Conservation (phyloP, 1,139 yeast genomes). For the Meyerozyma elateridarum region DNA sequence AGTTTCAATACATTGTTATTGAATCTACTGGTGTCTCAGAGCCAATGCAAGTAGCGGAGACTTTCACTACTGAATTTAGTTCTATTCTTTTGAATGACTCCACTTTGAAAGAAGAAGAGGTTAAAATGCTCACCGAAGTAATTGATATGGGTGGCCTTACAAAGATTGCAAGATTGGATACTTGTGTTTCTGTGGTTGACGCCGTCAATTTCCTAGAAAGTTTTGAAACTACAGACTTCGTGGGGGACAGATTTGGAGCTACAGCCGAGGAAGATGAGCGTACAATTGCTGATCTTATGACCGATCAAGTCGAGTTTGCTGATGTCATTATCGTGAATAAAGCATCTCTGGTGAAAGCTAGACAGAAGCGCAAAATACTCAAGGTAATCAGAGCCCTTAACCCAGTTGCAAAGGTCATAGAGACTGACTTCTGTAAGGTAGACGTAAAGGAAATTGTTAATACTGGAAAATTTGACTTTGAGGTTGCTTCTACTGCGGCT, state of each 20-base stretch:
- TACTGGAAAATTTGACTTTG: constrained; percentile 33
- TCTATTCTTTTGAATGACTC: constrained; percentile 20
- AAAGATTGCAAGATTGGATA: constrained; percentile 34
- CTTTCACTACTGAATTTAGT: constrained; percentile 39
- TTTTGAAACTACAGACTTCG: constrained; percentile 39
- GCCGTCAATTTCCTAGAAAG: constrained; percentile 33
- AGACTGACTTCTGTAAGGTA: constrained; percentile 33
- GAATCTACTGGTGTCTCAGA: constrained; percentile 45
- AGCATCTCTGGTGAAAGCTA: constrained; percentile 18
- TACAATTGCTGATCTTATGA: constrained; percentile 40
- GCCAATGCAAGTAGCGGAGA: constrained; percentile 48
- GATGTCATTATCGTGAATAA: constrained; percentile 41
- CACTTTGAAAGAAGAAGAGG: constrained; percentile 16
- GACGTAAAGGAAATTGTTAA: constrained; percentile 27
- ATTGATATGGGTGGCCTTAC: constrained; percentile 35
- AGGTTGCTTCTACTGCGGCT: constrained; percentile 38
- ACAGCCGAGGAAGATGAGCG: constrained; percentile 36
- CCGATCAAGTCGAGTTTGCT: constrained; percentile 44
- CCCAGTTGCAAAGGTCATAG: constrained; percentile 34
- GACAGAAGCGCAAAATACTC: constrained; percentile 21
- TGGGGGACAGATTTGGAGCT: constrained; percentile 36
- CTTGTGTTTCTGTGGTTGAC: constrained; percentile 45
- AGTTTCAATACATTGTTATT: constrained; percentile 38
- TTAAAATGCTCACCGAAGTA: constrained; percentile 23
- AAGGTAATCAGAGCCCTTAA: constrained; percentile 30